Conservation (phyloP, 352 stramenopile genomes). For the Blastocystis sp. region DNA sequence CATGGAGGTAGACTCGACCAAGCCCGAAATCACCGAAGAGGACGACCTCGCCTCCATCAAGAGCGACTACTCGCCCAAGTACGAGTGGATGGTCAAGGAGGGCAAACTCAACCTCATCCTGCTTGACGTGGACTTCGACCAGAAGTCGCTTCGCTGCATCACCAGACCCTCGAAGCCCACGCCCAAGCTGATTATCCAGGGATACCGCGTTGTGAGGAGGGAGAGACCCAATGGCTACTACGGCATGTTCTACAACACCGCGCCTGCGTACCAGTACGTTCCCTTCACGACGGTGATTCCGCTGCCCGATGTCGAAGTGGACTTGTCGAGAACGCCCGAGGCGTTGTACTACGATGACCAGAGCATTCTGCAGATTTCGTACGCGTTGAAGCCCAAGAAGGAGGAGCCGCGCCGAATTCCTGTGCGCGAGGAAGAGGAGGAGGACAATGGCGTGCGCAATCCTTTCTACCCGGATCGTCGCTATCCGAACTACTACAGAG, state of each 20-base stretch:
- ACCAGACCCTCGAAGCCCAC: slow-evolving; percentile 25
- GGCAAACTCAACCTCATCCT: slow-evolving; percentile 59
- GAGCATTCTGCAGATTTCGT: slow-evolving; percentile 56
- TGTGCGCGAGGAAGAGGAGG: background rate
- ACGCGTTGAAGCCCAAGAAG: slow-evolving; percentile 17
- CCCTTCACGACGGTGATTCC: slow-evolving; percentile 66
- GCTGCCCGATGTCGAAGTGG: slow-evolving; percentile 37
- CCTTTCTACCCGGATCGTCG: background rate
- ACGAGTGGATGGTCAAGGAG: slow-evolving; percentile 47
- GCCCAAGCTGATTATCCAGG: slow-evolving; percentile 55
- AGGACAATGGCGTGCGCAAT: slow-evolving; percentile 1
- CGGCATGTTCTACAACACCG: slow-evolving; percentile 29
- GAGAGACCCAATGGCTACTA: slow-evolving; percentile 23
- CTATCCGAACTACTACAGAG: background rate
- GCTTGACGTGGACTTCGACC: slow-evolving; percentile 60
- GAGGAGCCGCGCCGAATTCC: background rate
- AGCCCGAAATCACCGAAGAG: slow-evolving; percentile 29
- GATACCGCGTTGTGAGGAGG: slow-evolving; percentile 33
- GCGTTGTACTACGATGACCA: slow-evolving; percentile 66
- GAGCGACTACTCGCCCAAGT: slow-evolving; percentile 37
- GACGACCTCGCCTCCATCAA: background rate
- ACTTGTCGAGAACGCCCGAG: slow-evolving; percentile 6
- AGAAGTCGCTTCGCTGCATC: slow-evolving; percentile 63
- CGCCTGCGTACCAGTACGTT: slow-evolving; percentile 22
- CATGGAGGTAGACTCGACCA: slow-evolving; percentile 29